Base-by-base conservation (phyloP, 2,329 filamentous ascomycete species). In the Aspergillus amoenus region DNA sequence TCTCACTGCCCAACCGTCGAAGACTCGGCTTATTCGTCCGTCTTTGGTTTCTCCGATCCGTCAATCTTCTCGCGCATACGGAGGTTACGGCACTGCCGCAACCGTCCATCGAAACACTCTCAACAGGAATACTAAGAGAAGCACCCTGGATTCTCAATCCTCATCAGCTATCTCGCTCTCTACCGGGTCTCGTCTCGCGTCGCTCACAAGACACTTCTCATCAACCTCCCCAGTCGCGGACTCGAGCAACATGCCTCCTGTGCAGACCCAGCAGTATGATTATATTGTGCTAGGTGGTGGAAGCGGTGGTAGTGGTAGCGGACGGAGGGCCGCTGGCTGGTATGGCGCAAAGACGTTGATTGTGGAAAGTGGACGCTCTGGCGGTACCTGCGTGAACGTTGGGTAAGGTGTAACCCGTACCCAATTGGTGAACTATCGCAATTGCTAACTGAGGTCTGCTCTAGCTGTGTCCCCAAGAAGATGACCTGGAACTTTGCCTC, bases 241-340 rank as follows among this genome's bases (percentile, higher is more conserved):
- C n/a, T 69, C 70, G 32, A 68, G 60, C 54, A 68, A 59, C 54
- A 81, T 81, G 79, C 74, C 78, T 58, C 79, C 80, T 22, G 71
- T 77, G 6, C 69, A 73, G 40, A 69, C 73, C 22, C 76, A 78
- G 59, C 74, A 77, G 56, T 83, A 81, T 66, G 81, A 84, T 65
- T 83, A 81, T 62, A 80, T 84, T 55, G 80, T 83, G 56, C 76
- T 83, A 63, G 81, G 81, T 56, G 81, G 81, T 63, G 81, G 81
- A 49, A 80, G 78, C 60, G 81, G 80, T 60, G 81, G 81, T 39
- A 78, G 77, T 61, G 80, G 77, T 55, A 77, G 79, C 53, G 78
- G 76, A 45, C 75, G 79, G 57, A 72, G 80, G 66, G 80, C 79
- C 13, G 74, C 79, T 17, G 80, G 81, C 17, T 81, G 78, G 78